Conservation (phyloP, 2,329 filamentous ascomycete species). For the Spiromastix sp. region DNA sequence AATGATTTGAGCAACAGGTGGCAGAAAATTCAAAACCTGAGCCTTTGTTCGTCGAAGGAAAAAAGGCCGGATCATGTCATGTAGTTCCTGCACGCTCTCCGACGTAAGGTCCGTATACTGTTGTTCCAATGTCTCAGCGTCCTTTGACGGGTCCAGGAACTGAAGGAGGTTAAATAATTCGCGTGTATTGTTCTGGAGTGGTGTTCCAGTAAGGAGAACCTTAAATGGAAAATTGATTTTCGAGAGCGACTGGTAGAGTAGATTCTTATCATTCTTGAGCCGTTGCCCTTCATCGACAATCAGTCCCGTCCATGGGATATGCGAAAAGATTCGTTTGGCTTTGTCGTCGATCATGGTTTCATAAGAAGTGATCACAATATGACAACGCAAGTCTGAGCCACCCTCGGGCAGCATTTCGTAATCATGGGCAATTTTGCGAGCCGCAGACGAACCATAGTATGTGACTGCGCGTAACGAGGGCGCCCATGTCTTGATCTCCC, state of each 20-base stretch:
- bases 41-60: slow-evolving; percentile 74
- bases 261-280: slow-evolving; percentile 82
- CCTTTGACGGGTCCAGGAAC: slow-evolving; percentile 65
- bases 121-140: slow-evolving; percentile 64
- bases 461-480: slow-evolving; percentile 80
- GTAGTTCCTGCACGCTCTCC: slow-evolving; percentile 70
- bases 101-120: slow-evolving; percentile 69
- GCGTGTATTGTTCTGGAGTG: slow-evolving; percentile 72
- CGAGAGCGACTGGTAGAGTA: slow-evolving; percentile 65
- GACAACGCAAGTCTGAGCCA: slow-evolving; percentile 62
- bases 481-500: slow-evolving; percentile 90
- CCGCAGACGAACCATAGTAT: slow-evolving; percentile 68
- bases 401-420: slow-evolving; percentile 70
- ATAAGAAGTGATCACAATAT: slow-evolving; percentile 91
- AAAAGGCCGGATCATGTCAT: slow-evolving; percentile 67
- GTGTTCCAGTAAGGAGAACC: slow-evolving; percentile 77
- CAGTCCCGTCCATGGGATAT: slow-evolving; percentile 73
- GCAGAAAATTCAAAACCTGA: slow-evolving; percentile 81
- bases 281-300: slow-evolving; percentile 94
- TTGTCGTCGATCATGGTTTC: slow-evolving; percentile 71
- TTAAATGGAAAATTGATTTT: slow-evolving; percentile 72
- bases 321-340: slow-evolving; percentile 54
- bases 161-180: slow-evolving; percentile 96
- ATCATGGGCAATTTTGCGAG: slow-evolving; percentile 66
- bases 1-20: slow-evolving; percentile 90